Evolutionary conservation across 1,284 basidiomycete genomes (phyloP).

Genomic region (Sporisorium exsertum): DNA sequence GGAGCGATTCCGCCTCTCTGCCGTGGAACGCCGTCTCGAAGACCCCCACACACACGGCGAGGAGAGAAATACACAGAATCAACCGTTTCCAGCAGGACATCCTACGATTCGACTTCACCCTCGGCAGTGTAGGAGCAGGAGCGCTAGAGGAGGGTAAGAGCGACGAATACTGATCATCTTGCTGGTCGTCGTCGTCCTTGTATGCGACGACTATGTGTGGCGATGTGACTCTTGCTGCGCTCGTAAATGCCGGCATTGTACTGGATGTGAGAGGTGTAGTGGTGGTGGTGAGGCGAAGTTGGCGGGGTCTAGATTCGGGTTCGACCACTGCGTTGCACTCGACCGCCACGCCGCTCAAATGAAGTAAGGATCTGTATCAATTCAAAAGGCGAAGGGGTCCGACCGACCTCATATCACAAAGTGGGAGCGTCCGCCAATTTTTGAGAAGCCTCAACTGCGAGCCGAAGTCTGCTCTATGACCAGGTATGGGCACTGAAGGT

Average conservation of each 20-base stretch:
- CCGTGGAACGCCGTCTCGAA: slow-evolving; percentile 32
- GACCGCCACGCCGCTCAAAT: not conserved
- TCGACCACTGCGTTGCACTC: not conserved
- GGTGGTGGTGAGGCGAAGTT: not conserved
- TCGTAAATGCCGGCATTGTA: not conserved
- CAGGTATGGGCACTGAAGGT: too few species aligned
- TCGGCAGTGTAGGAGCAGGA: too few species aligned
- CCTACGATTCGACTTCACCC: not conserved
- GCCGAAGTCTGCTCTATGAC: too few species aligned
- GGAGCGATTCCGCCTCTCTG: slow-evolving; percentile 27
- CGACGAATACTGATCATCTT: slow-evolving; percentile 4
- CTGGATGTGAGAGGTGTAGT: not conserved
- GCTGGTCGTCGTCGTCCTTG: slow-evolving; percentile 22
- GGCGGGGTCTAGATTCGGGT: not conserved
- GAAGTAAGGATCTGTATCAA: not conserved
- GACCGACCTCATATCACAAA: too few species aligned
- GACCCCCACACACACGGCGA: slow-evolving; percentile 17
- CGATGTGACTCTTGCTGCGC: not conserved
- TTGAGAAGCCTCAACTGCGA: too few species aligned
- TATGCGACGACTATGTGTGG: slow-evolving; percentile 28
- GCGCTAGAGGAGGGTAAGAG: slow-evolving; percentile 5
- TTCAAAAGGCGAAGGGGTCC: too few species aligned
- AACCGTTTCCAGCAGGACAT: slow-evolving; percentile 13
- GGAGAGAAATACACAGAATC: slow-evolving; percentile 5
- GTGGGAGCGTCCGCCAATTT: too few species aligned